Percentiles rank a stretch among this genome's conserved stretches.
Evolutionary conservation across 1,284 basidiomycete genomes (phyloP).

Genomic region (Pseudozyma thailandica): DNA sequence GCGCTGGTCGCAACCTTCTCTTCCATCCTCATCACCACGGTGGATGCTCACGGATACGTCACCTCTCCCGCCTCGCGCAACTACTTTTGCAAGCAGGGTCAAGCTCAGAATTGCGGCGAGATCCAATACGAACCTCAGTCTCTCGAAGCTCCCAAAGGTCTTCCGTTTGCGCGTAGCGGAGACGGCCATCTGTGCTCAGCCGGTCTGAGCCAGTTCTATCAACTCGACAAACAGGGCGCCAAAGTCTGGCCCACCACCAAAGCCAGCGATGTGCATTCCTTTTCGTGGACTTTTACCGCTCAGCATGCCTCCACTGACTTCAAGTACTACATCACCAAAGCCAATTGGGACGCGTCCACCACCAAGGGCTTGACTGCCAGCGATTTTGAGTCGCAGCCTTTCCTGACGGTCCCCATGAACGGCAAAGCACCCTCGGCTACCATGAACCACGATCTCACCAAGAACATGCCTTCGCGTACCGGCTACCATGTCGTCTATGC

Average conservation of each 20-base stretch:
- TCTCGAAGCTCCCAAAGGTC: constrained; percentile 46
- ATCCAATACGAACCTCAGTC: constrained; percentile 54
- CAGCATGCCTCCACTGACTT: constrained; percentile 51
- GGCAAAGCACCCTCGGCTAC: constrained; percentile 21
- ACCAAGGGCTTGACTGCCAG: constrained; percentile 14
- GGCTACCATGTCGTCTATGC: constrained; percentile 49
- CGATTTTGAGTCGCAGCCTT: constrained; percentile 39
- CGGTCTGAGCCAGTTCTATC: constrained; percentile 35
- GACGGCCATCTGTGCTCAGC: constrained; percentile 46
- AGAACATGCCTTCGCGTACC: constrained; percentile 26
- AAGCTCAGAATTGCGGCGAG: constrained; percentile 53
- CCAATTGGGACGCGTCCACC: constrained; percentile 27
- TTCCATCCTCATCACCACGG: constrained; percentile 40
- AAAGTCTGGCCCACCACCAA: constrained; percentile 30
- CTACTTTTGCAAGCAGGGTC: constrained; percentile 72
- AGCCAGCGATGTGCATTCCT: constrained; percentile 27
- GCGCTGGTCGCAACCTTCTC: constrained; percentile 38
- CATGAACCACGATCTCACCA: constrained; percentile 30
- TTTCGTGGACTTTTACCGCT: constrained; percentile 49
- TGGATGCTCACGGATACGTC: constrained; percentile 45
- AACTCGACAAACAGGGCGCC: constrained; percentile 36
- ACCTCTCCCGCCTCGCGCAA: constrained; percentile 71
- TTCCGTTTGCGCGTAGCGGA: constrained; percentile 33
- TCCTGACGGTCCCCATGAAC: constrained; percentile 40
- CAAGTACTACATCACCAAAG: constrained; percentile 48